Evolutionary conservation across 345 rosid species (phyloP).

Genomic region (Barbarea vulgaris): DNA sequence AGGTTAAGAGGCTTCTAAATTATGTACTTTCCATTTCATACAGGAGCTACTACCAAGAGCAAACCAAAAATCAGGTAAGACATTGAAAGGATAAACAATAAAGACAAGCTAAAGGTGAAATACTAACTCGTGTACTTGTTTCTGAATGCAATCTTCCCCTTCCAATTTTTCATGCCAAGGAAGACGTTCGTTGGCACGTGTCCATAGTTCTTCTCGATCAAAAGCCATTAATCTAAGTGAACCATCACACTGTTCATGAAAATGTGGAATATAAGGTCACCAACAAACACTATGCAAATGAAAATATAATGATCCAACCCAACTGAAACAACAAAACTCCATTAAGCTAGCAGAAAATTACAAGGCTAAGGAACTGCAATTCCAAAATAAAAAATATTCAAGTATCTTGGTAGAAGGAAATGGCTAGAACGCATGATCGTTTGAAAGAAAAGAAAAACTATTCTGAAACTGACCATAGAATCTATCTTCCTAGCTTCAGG

Average conservation of each 20-base stretch:
- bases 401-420: constrained; percentile 10
- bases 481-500: constrained; percentile 50
- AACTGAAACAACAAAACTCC: background rate
- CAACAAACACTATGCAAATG: constrained; percentile 15
- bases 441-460: background rate
- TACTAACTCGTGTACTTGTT: constrained; percentile 94
- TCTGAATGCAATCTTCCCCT: constrained; percentile 94
- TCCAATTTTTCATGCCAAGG: constrained; percentile 97
- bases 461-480: constrained; percentile 54
- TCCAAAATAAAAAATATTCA: constrained; percentile 2
- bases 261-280: constrained; percentile 22
- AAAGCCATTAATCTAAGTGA: constrained; percentile 83
- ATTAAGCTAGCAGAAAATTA: constrained; percentile 6
- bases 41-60: background rate
- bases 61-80: constrained; percentile 12
- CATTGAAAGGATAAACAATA: constrained; percentile 13
- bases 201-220: constrained; percentile 83
- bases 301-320: background rate
- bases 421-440: background rate
- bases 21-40: constrained; percentile 17
- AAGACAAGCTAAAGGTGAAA: constrained; percentile 21
- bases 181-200: constrained; percentile 81
- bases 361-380: constrained; percentile 3
- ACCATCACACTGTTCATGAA: constrained; percentile 59
- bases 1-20: constrained; percentile 10